Conservation (phyloP, 2,329 filamentous ascomycete species). For the Talaromyces sp. region DNA sequence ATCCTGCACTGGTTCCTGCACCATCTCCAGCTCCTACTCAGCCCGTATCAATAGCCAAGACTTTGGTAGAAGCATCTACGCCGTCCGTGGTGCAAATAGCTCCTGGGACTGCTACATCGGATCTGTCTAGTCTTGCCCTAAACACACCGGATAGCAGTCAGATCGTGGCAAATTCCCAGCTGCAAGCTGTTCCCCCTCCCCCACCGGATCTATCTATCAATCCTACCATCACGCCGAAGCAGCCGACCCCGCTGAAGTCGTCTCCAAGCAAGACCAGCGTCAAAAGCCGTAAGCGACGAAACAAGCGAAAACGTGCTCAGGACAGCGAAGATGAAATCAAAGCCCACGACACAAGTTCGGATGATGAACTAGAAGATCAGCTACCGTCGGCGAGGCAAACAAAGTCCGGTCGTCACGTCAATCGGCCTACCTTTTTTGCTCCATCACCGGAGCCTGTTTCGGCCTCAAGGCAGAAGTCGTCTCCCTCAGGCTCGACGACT, state of each 20-base stretch:
- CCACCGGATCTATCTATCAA: not conserved
- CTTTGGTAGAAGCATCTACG: not conserved
- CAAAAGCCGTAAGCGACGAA: constrained; percentile 20
- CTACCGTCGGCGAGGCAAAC: constrained; percentile 61
- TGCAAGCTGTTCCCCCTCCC: not conserved
- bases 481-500: constrained; percentile 15
- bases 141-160: not conserved
- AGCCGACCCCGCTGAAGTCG: not conserved
- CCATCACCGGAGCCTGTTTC: constrained; percentile 41
- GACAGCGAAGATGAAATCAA: constrained; percentile 33
- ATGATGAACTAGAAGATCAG: constrained; percentile 42
- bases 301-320: constrained; percentile 25
- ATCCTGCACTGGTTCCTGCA: constrained; percentile 8
- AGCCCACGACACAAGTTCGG: constrained; percentile 35
- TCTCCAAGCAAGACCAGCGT: constrained; percentile 1
- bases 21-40: not conserved
- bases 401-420: constrained; percentile 71
- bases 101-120: not conserved
- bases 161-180: not conserved
- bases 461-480: constrained; percentile 20
- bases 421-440: constrained; percentile 61
- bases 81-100: not conserved
- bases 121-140: constrained; percentile 3
- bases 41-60: not conserved
- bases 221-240: not conserved